Percentiles rank a stretch among this genome's conserved stretches.
phyloP scores from a whole-genome alignment of 108 stramenopile genomes.

The Phaeodactylum tricornutum region DNA sequence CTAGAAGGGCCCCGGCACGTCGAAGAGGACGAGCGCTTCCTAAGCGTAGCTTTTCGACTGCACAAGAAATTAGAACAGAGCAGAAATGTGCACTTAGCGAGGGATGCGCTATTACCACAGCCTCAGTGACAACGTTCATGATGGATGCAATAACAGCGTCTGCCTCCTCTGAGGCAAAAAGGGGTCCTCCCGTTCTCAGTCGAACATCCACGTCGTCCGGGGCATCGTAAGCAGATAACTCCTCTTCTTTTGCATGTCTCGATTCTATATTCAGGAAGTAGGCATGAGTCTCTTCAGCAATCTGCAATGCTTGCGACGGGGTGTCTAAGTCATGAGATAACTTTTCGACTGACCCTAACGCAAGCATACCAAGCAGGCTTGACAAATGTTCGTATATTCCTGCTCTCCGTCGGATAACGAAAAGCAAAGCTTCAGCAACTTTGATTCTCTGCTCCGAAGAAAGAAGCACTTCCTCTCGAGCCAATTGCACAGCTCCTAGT shows the following conservation, averaged over 20 bases:
- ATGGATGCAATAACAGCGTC: constrained; percentile 55
- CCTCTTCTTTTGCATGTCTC: constrained; percentile 31
- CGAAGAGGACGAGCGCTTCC: constrained; percentile 47
- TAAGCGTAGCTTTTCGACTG: constrained; percentile 32
- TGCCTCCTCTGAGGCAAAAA: constrained; percentile 56
- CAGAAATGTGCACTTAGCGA: constrained; percentile 31
- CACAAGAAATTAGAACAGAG: constrained; percentile 12
- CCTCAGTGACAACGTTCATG: constrained; percentile 46
- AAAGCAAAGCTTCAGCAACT: constrained; percentile 60
- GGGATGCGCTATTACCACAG: constrained; percentile 28
- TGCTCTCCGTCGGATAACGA: constrained; percentile 62
- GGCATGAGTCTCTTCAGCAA: too few relatives aligned
- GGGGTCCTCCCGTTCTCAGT: constrained; percentile 63
- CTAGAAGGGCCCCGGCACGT: constrained; percentile 54
- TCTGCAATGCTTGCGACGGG: too few relatives aligned
- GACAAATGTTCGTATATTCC: constrained; percentile 13
- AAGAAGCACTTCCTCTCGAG: not conserved
- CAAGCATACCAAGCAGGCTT: not conserved
- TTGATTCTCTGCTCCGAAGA: constrained; percentile 62
- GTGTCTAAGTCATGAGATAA: too few relatives aligned
- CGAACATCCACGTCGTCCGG: too few relatives aligned
- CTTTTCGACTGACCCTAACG: too few relatives aligned
- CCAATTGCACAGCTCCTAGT: not conserved
- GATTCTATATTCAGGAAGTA: not conserved
- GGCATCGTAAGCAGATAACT: too few relatives aligned